Evolutionary conservation across 768 basidiomycete genomes (phyloP).

Genomic region (Mycena indigotica): DNA sequence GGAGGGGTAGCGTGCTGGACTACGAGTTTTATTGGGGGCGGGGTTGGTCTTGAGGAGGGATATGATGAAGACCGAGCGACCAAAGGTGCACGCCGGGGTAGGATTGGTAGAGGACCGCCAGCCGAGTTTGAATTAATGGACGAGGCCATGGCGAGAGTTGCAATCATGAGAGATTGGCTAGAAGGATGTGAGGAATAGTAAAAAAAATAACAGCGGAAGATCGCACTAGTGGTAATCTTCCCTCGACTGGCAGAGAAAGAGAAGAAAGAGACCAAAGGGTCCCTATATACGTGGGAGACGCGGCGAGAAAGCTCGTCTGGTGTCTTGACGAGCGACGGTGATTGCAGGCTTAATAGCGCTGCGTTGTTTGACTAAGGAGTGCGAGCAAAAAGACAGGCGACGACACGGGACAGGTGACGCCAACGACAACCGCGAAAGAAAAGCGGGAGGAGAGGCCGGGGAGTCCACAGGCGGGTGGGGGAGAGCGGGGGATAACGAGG

Average conservation of each 20-base stretch:
- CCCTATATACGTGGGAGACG: not conserved
- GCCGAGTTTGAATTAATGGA: constrained; percentile 54
- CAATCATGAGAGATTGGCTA: constrained; percentile 40
- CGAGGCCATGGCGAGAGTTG: constrained; percentile 44
- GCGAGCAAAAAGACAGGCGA: too few relatives aligned
- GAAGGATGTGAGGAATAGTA: not conserved
- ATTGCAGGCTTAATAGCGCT: not conserved
- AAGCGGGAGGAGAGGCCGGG: not conserved
- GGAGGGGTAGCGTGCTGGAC: constrained; percentile 34
- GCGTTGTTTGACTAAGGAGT: not conserved
- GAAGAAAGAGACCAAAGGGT: not conserved
- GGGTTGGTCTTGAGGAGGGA: constrained; percentile 24
- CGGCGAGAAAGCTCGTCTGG: not conserved
- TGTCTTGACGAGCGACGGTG: not conserved
- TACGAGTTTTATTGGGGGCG: constrained; percentile 29
- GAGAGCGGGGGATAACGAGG: not conserved
- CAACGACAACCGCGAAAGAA: not conserved
- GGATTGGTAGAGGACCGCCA: constrained; percentile 60
- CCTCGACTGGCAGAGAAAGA: constrained; percentile 19
- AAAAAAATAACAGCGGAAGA: not conserved
- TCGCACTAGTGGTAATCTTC: constrained; percentile 11
- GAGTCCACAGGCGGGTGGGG: not conserved
- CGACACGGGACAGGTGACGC: too few relatives aligned
- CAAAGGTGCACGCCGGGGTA: constrained; percentile 54
- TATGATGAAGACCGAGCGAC: constrained; percentile 29